Conservation (phyloP, 192 early-diverging fungal genomes). For the Backusella mclennaniae region DNA sequence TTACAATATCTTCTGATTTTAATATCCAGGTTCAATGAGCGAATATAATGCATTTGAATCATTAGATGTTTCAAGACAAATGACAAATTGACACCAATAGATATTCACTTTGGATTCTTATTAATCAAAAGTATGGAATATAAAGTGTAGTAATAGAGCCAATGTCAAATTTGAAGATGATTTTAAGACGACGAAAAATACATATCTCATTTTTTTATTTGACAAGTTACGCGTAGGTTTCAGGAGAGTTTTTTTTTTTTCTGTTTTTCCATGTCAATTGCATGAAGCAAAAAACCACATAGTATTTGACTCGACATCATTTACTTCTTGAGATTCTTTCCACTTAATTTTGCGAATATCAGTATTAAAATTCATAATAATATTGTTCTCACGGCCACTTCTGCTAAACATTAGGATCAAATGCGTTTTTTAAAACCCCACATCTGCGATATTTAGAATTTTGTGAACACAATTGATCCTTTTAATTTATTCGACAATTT, state of each 20-base stretch:
- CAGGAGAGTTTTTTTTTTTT: background rate
- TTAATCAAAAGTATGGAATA: background rate
- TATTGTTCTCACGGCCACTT: background rate
- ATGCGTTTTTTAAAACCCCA: background rate
- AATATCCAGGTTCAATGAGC: background rate
- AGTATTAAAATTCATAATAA: background rate
- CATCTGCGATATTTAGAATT: slow-evolving; percentile 2
- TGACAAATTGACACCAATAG: background rate
- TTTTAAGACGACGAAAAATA: background rate
- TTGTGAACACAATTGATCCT: background rate
- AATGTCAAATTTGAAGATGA: background rate
- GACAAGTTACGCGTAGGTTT: background rate
- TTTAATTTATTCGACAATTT: background rate
- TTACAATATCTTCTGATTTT: background rate
- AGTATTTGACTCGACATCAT: background rate
- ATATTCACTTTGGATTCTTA: background rate
- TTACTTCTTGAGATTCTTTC: background rate
- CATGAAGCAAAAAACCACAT: background rate
- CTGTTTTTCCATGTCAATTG: background rate
- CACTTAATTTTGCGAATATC: background rate
- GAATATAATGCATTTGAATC: background rate
- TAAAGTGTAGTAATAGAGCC: background rate
- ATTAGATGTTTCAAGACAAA: background rate
- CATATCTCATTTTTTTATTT: background rate
- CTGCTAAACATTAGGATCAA: background rate